Base-by-base conservation (phyloP, 805 yeast species). In the Spathaspora arborariae region DNA sequence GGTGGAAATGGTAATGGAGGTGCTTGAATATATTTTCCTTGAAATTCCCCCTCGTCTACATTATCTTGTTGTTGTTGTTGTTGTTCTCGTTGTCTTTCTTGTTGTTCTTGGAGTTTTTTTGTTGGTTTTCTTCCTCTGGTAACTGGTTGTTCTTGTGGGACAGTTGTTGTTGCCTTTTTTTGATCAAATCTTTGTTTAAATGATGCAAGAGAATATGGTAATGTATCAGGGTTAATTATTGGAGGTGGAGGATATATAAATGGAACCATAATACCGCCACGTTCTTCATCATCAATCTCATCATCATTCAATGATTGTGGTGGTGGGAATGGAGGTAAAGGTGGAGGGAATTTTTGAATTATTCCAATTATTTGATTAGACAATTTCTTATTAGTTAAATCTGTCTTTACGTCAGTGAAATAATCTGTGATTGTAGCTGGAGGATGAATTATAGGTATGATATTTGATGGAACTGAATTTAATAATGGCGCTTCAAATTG, bases 1-100 rank as follows among this genome's bases (percentile, higher is more conserved):
- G 76, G 77, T 5, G 77, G 76, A 41, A 72, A 72, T 13, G 77
- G 76, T 26, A 72, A 59, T 8, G 77, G 77, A 4, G 75, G 72
- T 20, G 68, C 58, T 45, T 51, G 50, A 1, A 49, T 21, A 38
- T 39, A 46, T 2, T 42, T 24, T 13, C 35, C 22, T 5, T 42
- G 27, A 24, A 5, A 13, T 4, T 24, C 27, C 10, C n/a, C n/a
- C n/a, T n/a, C n/a, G n/a, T n/a, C 5, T 15, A 16, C 47, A 36
- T 39, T 16, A 8, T 9, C 11, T 18, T 26, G 20, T 5, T 18
- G 7, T 30, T n/a, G 16, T 18, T 15, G 15, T 33, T 44, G 33
- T 13, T 24, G 18, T 26, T 37, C 34, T 8, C 4, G n/a, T 16
- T 20, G 33, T 27, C 35, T 16, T 21, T 37, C 40, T 2, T 5